phyloP scores from a whole-genome alignment of 169 alveolate species.

The Hepatocystis sp. region DNA sequence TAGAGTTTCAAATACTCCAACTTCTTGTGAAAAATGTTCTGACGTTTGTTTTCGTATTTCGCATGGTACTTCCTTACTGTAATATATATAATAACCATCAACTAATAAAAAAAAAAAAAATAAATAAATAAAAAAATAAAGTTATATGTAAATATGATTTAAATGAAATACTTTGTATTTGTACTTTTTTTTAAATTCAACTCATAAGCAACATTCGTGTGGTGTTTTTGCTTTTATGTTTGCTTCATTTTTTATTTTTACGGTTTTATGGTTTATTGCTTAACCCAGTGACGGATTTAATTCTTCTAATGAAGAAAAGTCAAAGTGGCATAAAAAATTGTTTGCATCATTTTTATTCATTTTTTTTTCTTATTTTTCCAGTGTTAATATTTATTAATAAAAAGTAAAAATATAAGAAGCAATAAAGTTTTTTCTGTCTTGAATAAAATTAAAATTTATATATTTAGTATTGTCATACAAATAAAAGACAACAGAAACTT shows the following conservation, averaged over 20 bases:
- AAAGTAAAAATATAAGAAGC: conserved; percentile 1
- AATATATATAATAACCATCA: conserved; percentile 91
- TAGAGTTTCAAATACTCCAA: conserved; percentile 91
- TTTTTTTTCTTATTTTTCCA: conserved; percentile 13
- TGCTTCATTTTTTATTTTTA: conserved; percentile 18
- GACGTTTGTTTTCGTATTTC: conserved; percentile 91
- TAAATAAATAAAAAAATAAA: too few species aligned
- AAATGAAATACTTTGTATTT: too few species aligned
- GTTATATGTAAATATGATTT: background rate
- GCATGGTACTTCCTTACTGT: conserved; percentile 94
- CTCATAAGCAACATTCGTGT: too few species aligned
- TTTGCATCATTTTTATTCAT: conserved; percentile 64
- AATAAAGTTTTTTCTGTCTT: too few species aligned
- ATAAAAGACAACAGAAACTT: too few species aligned
- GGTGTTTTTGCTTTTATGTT: background rate
- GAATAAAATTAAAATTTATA: too few species aligned
- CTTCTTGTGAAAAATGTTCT: conserved; percentile 88
- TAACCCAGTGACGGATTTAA: conserved; percentile 93
- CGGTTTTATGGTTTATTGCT: too few species aligned
- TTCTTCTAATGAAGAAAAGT: conserved; percentile 92
- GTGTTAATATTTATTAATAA: background rate
- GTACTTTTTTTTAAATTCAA: too few species aligned
- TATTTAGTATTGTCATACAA: too few species aligned
- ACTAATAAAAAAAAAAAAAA: conserved; percentile 63
- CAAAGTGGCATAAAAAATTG: conserved; percentile 85